Evolutionary conservation across 768 basidiomycete species (phyloP).

Genomic region (Trichaptum fuscoviolaceum): DNA sequence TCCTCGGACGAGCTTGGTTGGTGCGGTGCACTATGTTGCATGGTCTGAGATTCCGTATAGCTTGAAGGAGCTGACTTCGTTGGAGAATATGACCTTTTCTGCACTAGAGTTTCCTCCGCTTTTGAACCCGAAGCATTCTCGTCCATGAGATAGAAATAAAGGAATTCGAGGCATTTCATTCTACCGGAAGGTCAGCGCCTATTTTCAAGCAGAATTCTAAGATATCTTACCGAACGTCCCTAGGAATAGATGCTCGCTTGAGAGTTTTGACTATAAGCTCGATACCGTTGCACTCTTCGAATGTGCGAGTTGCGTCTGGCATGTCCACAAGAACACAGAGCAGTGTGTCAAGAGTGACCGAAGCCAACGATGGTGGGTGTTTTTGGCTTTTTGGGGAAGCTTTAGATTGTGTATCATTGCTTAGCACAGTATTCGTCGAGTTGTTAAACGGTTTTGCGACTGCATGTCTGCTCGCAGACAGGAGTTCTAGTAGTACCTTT

Average conservation of each 20-base stretch:
- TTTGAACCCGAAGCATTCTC: slow-evolving; percentile 43
- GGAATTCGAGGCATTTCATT: slow-evolving; percentile 94
- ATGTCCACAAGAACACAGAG: slow-evolving; percentile 89
- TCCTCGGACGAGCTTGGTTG: slow-evolving; percentile 19
- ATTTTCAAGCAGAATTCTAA: background rate
- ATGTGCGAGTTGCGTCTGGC: slow-evolving; percentile 62
- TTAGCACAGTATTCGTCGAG: slow-evolving; percentile 11
- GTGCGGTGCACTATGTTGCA: slow-evolving; percentile 22
- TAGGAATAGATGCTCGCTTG: slow-evolving; percentile 80
- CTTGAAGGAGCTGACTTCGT: slow-evolving; percentile 16
- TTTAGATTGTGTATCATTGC: slow-evolving; percentile 8
- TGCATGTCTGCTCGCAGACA: slow-evolving; percentile 66
- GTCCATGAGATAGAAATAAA: slow-evolving; percentile 92
- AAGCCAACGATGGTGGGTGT: slow-evolving; percentile 47
- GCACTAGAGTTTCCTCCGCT: slow-evolving; percentile 21
- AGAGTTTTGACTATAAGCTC: slow-evolving; percentile 82
- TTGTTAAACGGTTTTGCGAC: slow-evolving; percentile 26
- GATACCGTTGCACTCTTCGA: slow-evolving; percentile 74
- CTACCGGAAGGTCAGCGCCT: slow-evolving; percentile 31
- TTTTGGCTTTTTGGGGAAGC: slow-evolving; percentile 9
- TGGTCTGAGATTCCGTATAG: slow-evolving; percentile 23
- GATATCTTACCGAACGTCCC: slow-evolving; percentile 69
- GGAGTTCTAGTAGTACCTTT: slow-evolving; percentile 42
- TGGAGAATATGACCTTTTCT: slow-evolving; percentile 33
- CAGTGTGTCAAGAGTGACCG: slow-evolving; percentile 75